Evolutionary conservation across 345 rosid genomes (phyloP).

Genomic region (Citrus sinensis): DVS_A1.0 CM039169.1:27789001-27789500

Average conservation of each 20-base stretch:
- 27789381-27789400: background rate
- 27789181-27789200: background rate
- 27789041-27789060: background rate
- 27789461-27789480: background rate
- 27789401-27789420: background rate
- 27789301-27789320: background rate
- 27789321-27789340: background rate
- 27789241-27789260: background rate
- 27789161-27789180: background rate
- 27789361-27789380: background rate
- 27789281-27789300: background rate
- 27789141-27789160: background rate
- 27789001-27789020: background rate
- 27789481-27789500: constrained; percentile 12
- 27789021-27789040: background rate
- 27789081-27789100: constrained; percentile 10
- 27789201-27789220: background rate
- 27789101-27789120: constrained; percentile 25
- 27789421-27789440: background rate
- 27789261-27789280: background rate
- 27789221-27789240: background rate
- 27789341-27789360: background rate
- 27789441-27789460: background rate
- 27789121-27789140: constrained; percentile 38
- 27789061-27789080: background rate